A percentile compares a stretch with the other conserved stretches of the same genome.
Conservation (phyloP, 2,329 filamentous ascomycete species). For the Phaeoacremonium minimum region DNA sequence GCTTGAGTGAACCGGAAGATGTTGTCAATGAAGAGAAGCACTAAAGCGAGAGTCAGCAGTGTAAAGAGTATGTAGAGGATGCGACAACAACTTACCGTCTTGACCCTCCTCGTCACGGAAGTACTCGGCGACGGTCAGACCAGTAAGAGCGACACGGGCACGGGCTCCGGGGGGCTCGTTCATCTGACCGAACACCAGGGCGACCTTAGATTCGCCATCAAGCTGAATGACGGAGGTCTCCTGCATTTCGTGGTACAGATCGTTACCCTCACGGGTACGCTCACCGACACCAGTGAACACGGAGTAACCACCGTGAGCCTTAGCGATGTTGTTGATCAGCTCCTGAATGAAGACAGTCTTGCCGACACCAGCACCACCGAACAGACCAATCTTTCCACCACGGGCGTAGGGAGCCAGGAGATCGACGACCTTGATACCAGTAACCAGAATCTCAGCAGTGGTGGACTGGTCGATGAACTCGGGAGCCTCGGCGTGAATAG, state of each 20-base stretch:
- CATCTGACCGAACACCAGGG: constrained; percentile 99
- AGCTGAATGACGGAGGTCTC: constrained; percentile 99
- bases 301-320: constrained; percentile 99
- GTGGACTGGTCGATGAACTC: constrained; percentile 95
- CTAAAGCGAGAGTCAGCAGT: constrained; percentile 35
- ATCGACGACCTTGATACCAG: constrained; percentile 99
- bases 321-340: constrained; percentile 99
- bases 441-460: constrained; percentile 91
- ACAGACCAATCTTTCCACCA: constrained; percentile 99
- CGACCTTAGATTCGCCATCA: constrained; percentile 98
- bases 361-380: constrained; percentile 99
- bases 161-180: constrained; percentile 99
- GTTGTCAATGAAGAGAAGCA: constrained; percentile 99
- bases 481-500: constrained; percentile 94
- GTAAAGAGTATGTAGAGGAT: not conserved
- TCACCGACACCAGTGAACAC: constrained; percentile 99
- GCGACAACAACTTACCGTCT: constrained; percentile 59
- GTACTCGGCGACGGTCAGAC: constrained; percentile 75
- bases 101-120: constrained; percentile 76
- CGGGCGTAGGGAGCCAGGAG: constrained; percentile 97
- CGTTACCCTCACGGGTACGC: constrained; percentile 99
- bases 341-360: constrained; percentile 99
- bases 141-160: constrained; percentile 98
- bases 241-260: constrained; percentile 99
- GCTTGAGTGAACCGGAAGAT: constrained; percentile 99